A percentile compares a stretch with the other conserved stretches of the same genome.
Evolutionary conservation across 352 stramenopile species (phyloP).

Genomic region (Aphanomyces invadans): DNA sequence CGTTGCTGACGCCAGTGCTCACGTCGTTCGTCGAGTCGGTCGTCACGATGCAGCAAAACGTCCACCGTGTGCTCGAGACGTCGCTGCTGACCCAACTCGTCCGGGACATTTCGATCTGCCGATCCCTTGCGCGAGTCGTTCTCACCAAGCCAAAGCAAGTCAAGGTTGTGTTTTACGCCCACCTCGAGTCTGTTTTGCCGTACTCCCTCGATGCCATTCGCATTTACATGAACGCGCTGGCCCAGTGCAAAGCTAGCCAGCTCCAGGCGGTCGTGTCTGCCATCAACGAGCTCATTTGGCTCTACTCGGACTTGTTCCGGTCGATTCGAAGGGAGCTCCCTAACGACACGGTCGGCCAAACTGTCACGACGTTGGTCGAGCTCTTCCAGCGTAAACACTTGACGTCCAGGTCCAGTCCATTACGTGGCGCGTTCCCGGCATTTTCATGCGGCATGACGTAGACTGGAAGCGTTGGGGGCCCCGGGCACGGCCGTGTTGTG

Average conservation of each 20-base stretch:
- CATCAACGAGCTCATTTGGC: slow-evolving; percentile 67
- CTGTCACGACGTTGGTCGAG: slow-evolving; percentile 71
- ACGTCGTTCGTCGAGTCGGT: slow-evolving; percentile 33
- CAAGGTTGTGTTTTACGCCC: slow-evolving; percentile 63
- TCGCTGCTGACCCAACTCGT: slow-evolving; percentile 57
- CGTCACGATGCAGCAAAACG: slow-evolving; percentile 61
- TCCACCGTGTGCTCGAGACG: slow-evolving; percentile 54
- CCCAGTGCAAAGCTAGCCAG: slow-evolving; percentile 25
- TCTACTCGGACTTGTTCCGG: slow-evolving; percentile 71
- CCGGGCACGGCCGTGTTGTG: slow-evolving; percentile 61
- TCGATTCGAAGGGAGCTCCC: slow-evolving; percentile 79
- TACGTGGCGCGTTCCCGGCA: too few relatives aligned
- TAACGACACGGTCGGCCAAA: slow-evolving; percentile 55
- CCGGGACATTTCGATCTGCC: slow-evolving; percentile 62
- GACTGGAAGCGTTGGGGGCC: slow-evolving; percentile 52
- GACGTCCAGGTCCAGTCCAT: slow-evolving; percentile 55
- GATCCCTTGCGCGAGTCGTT: slow-evolving; percentile 53
- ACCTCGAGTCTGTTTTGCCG: not conserved
- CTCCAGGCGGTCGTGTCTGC: slow-evolving; percentile 62
- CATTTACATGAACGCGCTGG: slow-evolving; percentile 1
- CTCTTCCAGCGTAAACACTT: slow-evolving; percentile 73
- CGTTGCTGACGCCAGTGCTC: slow-evolving; percentile 14
- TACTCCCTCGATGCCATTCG: not conserved
- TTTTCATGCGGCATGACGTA: slow-evolving; percentile 19
- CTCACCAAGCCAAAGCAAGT: slow-evolving; percentile 68